Conservation (phyloP, 345 rosid species). For the Hibiscus trionum region DNA sequence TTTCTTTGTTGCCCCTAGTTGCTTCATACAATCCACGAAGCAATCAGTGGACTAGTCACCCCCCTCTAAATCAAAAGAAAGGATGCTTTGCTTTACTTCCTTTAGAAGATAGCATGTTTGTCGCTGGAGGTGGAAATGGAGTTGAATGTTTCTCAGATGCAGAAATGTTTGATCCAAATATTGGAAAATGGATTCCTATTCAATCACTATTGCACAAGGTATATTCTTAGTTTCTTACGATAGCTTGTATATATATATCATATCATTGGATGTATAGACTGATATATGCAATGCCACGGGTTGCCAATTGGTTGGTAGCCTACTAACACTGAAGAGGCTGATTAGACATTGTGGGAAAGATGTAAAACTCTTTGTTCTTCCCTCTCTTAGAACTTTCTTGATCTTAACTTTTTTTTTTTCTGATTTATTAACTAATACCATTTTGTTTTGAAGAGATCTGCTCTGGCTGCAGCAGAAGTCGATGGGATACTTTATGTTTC, state of each 20-base stretch:
- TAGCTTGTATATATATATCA: not conserved
- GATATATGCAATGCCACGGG: not conserved
- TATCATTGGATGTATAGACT: not conserved
- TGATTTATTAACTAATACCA: not conserved
- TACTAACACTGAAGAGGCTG: not conserved
- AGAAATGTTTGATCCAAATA: constrained; percentile 31
- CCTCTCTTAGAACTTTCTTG: not conserved
- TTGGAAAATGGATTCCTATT: constrained; percentile 30
- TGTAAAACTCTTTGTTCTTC: not conserved
- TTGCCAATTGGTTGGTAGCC: not conserved
- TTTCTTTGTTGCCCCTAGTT: constrained; percentile 14
- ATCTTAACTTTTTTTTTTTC: not conserved
- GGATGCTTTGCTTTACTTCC: constrained; percentile 29
- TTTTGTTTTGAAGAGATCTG: constrained; percentile 28
- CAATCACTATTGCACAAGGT: constrained; percentile 31
- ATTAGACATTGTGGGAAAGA: not conserved
- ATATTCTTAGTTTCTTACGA: not conserved
- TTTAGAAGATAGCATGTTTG: constrained; percentile 23
- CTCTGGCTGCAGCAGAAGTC: constrained; percentile 30
- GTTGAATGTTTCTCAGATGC: constrained; percentile 23
- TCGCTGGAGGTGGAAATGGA: constrained; percentile 30
- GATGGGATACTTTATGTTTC: constrained; percentile 29
- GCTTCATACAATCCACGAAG: constrained; percentile 24
- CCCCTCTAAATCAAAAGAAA: constrained; percentile 24
- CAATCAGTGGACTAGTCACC: constrained; percentile 25